Evolutionary conservation across 176 grass and related monocot genomes (phyloP).

Genomic region (Poa annua): DNA sequence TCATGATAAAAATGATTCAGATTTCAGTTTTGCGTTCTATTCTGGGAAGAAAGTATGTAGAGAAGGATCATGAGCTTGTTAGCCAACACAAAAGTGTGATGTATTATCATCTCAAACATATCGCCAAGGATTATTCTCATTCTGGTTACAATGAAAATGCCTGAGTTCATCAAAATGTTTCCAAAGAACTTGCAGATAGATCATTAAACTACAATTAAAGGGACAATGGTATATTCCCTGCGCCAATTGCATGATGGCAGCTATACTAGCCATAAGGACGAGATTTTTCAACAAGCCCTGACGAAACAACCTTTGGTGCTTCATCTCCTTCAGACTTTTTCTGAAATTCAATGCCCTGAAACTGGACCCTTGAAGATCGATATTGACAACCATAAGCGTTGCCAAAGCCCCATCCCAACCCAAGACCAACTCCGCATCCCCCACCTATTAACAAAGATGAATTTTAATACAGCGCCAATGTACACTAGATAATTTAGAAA

Average conservation of each 20-base stretch:
- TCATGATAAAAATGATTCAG: not conserved
- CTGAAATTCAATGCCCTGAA: conserved; percentile 83
- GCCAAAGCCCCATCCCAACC: conserved; percentile 92
- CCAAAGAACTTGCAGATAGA: conserved; percentile 30
- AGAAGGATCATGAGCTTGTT: not conserved
- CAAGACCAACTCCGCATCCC: conserved; percentile 83
- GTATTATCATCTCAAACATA: not conserved
- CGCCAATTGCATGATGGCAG: not conserved
- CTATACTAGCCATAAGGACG: conserved; percentile 52
- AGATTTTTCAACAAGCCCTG: conserved; percentile 51
- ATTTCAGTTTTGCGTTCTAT: not conserved
- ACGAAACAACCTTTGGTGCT: conserved; percentile 35
- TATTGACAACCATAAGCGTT: conserved; percentile 91
- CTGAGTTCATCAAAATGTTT: conserved; percentile 40
- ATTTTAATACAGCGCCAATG: conserved; percentile 25
- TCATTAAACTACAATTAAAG: conserved; percentile 34
- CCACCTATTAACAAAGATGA: conserved; percentile 61
- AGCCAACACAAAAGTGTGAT: not conserved
- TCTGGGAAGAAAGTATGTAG: conserved; percentile 14
- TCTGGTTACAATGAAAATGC: conserved; percentile 34
- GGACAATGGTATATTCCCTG: not conserved
- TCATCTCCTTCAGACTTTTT: conserved; percentile 58
- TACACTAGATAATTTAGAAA: not conserved
- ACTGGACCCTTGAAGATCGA: conserved; percentile 79
- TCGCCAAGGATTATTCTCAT: conserved; percentile 19